A percentile compares a stretch with the other conserved stretches of the same genome.
These are phyloP conservation scores for Chaetomium olivaceum DNA, from an alignment of 2,329 filamentous ascomycete species.

Conservation along the genomic window DNA sequence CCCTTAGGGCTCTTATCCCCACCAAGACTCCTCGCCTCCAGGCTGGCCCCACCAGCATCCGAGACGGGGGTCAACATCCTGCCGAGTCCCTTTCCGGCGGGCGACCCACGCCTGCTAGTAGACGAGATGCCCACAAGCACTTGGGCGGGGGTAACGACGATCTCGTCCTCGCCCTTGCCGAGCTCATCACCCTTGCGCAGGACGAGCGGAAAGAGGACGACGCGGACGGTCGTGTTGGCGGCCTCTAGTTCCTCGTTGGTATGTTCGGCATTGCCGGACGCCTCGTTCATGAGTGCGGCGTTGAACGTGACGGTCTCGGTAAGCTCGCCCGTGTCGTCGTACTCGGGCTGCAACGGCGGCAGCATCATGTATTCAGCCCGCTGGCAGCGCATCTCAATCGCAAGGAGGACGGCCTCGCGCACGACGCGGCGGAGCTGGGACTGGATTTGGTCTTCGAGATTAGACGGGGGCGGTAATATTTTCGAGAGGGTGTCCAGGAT, in stretches of 20 bases:
- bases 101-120: constrained; percentile 16
- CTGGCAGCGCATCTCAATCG: constrained; percentile 96
- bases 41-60: constrained; percentile 51
- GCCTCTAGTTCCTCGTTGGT: constrained; percentile 77
- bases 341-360: constrained; percentile 89
- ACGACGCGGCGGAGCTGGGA: constrained; percentile 85
- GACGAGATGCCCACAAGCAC: constrained; percentile 66
- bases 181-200: constrained; percentile 92
- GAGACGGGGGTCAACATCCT: constrained; percentile 51
- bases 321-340: constrained; percentile 89
- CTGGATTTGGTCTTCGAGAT: constrained; percentile 77
- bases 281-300: constrained; percentile 90
- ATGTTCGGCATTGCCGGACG: constrained; percentile 48
- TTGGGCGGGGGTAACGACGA: constrained; percentile 92
- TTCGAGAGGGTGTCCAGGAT: constrained; percentile 81
- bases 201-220: constrained; percentile 93
- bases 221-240: constrained; percentile 75
- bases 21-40: constrained; percentile 32
- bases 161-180: constrained; percentile 87
- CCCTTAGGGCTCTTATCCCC: constrained; percentile 14
- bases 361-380: constrained; percentile 98
- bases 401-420: constrained; percentile 82
- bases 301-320: constrained; percentile 88
- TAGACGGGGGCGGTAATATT: constrained; percentile 81
- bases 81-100: constrained; percentile 27